Conservation (phyloP, 768 basidiomycete genomes). For the Suillus sp. region DNA sequence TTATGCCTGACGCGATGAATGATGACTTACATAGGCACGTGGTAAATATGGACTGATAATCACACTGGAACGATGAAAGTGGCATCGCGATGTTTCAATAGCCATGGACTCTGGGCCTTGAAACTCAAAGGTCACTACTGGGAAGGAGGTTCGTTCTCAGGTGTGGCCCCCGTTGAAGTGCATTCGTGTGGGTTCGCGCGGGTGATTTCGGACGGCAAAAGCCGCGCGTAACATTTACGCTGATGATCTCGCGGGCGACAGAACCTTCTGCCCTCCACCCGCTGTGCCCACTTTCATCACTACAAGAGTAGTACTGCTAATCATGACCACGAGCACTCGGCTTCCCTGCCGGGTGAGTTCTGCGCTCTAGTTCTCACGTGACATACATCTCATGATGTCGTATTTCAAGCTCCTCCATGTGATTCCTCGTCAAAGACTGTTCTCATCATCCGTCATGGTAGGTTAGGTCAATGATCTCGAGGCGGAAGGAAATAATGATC, state of each 20-base stretch:
- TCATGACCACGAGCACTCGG: conserved; percentile 15
- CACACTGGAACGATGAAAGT: neutral
- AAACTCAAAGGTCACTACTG: neutral
- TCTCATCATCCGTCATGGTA: conserved; percentile 44
- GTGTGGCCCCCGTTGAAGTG: neutral
- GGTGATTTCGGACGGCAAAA: conserved; percentile 17
- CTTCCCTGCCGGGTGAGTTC: conserved; percentile 18
- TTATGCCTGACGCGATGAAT: neutral
- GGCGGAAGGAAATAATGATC: neutral
- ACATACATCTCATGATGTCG: conserved; percentile 11
- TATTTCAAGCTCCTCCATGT: conserved; percentile 10
- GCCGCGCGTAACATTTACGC: conserved; percentile 9
- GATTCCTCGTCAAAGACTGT: conserved; percentile 17
- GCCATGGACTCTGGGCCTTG: neutral
- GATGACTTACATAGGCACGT: neutral
- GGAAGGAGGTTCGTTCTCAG: neutral
- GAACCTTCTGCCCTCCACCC: neutral
- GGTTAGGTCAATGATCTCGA: conserved; percentile 2
- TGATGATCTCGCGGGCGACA: neutral
- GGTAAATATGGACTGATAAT: neutral
- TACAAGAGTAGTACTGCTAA: conserved; percentile 1
- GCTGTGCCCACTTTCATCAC: neutral
- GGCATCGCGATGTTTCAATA: neutral
- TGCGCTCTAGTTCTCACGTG: conserved; percentile 24
- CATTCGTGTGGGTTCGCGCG: neutral